Evolutionary conservation across 2,329 filamentous ascomycete genomes (phyloP), one percentile per base, ranked within the genome.

Genomic region (Scedosporium boydii): DNA sequence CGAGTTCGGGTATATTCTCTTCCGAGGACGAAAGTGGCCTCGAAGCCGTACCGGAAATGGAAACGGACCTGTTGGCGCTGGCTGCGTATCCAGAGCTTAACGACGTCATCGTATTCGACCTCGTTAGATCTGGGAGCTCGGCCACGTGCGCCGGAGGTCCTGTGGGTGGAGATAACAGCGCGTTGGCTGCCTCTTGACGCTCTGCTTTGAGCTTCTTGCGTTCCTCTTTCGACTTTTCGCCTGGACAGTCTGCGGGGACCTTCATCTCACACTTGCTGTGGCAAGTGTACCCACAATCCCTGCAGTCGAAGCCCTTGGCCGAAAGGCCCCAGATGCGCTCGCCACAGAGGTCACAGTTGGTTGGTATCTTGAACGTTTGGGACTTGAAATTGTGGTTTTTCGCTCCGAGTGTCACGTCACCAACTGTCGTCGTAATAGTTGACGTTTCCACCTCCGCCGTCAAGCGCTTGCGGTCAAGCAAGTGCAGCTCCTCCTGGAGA

Each of bases 181-280:
- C 77, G 69, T 88, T 90, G 12, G 93, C 89, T 4, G 87, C 82
- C 64, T 90, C 88, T 75, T 98, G 93, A 64, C 93, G 85, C 72
- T 93, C 88, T 51, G 83, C 82, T 75, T 98, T 98, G 68, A 96
- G 81, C 70, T 93, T 96, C 80, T 97, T 99, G 78, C 88, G 93
- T 69, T 96, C 93, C 65, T 98, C 95, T 75, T 98, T 99, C 66
- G 82, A 88, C 71, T 95, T 86, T 71, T 98, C 95, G 59, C 95
- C 95, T 0, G 95, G 95, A 71, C 95, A 99, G 71, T 96, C 91
- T 6, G 95, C 90, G 0, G 95, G 92, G 0, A 98, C 95, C 76
- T 98, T 99, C 88, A 99, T 95, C 78, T 99, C 91, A 73, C 95
- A 99, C 77, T 99, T 99, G 79, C 88, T 96, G 76, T 99, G 95